These are phyloP conservation scores for Tylopilus sp. DNA, from an alignment of 768 basidiomycete genomes.

Conservation along the genomic window DNA sequence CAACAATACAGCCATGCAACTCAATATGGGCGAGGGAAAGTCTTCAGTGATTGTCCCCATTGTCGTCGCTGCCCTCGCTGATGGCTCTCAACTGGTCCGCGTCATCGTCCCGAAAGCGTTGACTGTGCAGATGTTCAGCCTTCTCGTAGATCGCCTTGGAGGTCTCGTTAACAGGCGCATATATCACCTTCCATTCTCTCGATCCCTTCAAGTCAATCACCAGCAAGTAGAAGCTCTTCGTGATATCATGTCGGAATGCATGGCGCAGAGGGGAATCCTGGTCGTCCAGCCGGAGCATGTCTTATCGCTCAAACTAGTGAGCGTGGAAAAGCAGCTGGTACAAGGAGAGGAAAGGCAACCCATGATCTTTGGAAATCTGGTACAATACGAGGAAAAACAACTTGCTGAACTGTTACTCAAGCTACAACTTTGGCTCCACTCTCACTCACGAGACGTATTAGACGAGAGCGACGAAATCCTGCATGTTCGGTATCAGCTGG, in stretches of 20 bases:
- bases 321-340: constrained; percentile 34
- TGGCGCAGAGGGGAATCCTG: constrained; percentile 37
- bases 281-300: constrained; percentile 52
- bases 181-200: constrained; percentile 48
- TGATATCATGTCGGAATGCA: constrained; percentile 38
- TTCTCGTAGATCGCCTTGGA: constrained; percentile 40
- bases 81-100: constrained; percentile 42
- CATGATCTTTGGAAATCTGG: too few relatives aligned
- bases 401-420: not conserved
- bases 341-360: not conserved
- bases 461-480: too few relatives aligned
- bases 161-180: constrained; percentile 44
- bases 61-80: constrained; percentile 36
- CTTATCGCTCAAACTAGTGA: constrained; percentile 47
- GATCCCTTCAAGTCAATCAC: constrained; percentile 28
- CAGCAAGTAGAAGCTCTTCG: constrained; percentile 23
- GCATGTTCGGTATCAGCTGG: too few relatives aligned
- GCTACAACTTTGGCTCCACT: not conserved
- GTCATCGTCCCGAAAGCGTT: constrained; percentile 48
- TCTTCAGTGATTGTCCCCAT: constrained; percentile 47
- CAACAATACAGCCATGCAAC: constrained; percentile 41
- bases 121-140: constrained; percentile 44
- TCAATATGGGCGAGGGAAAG: constrained; percentile 59
- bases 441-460: not conserved
- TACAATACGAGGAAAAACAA: too few relatives aligned